A percentile compares a stretch with the other conserved stretches of the same genome.
phyloP scores from a whole-genome alignment of 139 green algal genomes.

The Bryopsis sp. region DNA sequence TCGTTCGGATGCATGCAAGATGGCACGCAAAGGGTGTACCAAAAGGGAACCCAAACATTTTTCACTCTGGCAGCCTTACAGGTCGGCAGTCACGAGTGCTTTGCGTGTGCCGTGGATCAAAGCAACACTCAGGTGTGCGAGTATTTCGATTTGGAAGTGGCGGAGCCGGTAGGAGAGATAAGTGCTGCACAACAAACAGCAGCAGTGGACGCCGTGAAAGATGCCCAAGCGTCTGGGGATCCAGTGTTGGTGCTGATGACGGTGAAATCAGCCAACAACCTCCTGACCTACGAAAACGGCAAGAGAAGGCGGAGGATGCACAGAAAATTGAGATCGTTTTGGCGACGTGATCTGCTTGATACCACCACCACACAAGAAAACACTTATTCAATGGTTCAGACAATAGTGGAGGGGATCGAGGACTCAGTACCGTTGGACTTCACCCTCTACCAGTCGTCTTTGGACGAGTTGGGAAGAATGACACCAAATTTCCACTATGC shows the following conservation, averaged over 20 bases:
- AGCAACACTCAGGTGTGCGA: not conserved
- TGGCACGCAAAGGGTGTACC: not conserved
- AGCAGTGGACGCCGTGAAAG: not conserved
- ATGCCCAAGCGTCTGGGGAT: not conserved
- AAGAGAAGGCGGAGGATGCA: not conserved
- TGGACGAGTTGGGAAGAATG: not conserved
- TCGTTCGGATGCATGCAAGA: not conserved
- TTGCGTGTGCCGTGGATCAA: not conserved
- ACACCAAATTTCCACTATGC: not conserved
- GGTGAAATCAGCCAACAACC: not conserved
- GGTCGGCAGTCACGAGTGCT: not conserved
- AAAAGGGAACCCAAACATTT: not conserved
- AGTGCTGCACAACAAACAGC: not conserved
- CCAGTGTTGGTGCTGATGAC: not conserved
- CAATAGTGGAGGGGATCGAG: not conserved
- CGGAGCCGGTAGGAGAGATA: not conserved
- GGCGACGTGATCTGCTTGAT: not conserved
- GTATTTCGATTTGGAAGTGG: not conserved
- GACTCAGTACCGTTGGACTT: not conserved
- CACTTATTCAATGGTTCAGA: not conserved
- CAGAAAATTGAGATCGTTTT: not conserved
- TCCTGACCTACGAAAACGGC: not conserved
- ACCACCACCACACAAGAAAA: not conserved
- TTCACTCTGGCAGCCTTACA: not conserved
- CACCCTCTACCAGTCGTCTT: not conserved